Evolutionary conservation across 257 asterid genomes (phyloP).

Genomic region (Eucommia ulmoides): DNA sequence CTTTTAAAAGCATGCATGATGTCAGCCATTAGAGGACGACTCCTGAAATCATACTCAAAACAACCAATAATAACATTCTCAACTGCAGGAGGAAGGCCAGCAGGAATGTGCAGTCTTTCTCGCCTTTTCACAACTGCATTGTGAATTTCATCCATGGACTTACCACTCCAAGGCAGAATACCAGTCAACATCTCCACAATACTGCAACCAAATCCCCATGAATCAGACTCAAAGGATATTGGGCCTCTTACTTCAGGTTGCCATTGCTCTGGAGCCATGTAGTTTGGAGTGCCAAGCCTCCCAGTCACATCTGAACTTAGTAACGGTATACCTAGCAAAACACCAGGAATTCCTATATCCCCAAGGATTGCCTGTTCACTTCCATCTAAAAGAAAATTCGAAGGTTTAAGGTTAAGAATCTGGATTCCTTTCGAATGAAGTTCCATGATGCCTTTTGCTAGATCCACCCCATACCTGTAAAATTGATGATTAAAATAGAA

Average conservation of each 20-base stretch:
- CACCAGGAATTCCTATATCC: constrained; percentile 56
- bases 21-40: constrained; percentile 79
- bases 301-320: constrained; percentile 44
- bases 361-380: constrained; percentile 55
- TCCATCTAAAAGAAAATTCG: constrained; percentile 54
- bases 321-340: constrained; percentile 47
- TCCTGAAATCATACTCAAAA: constrained; percentile 76
- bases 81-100: constrained; percentile 77
- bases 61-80: constrained; percentile 72
- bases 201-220: constrained; percentile 94
- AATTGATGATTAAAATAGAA: too few species aligned
- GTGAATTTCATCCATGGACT: constrained; percentile 60
- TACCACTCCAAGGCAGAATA: constrained; percentile 76
- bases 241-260: constrained; percentile 86
- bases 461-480: constrained; percentile 64
- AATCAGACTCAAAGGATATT: constrained; percentile 71
- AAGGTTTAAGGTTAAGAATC: constrained; percentile 73
- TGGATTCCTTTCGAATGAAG: constrained; percentile 70
- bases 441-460: constrained; percentile 77
- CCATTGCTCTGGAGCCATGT: constrained; percentile 99
- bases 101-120: constrained; percentile 66
- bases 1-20: constrained; percentile 67
- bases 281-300: constrained; percentile 70
- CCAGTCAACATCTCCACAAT: constrained; percentile 88
- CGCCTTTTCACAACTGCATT: constrained; percentile 49